These are phyloP conservation scores for Barbarea vulgaris DNA, from an alignment of 345 rosid species.

Conservation along the genomic window DNA sequence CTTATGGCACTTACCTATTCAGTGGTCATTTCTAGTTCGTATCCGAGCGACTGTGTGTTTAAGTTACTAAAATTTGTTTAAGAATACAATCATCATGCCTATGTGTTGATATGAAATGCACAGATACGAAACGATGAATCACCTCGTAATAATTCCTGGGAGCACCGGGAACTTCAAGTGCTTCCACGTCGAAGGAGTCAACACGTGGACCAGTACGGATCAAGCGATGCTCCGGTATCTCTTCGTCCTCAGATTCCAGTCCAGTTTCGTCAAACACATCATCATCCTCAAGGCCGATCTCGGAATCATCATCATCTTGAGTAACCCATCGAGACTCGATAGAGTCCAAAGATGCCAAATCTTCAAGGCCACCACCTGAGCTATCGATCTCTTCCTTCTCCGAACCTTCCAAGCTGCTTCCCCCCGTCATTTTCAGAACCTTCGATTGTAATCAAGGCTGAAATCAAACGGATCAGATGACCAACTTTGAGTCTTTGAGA, in stretches of 20 bases:
- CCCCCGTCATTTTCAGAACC: conserved; percentile 57
- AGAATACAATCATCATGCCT: not conserved
- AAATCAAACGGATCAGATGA: conserved; percentile 19
- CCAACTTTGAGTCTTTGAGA: conserved; percentile 3
- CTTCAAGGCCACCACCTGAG: conserved; percentile 37
- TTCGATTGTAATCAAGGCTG: conserved; percentile 21
- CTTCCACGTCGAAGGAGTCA: conserved; percentile 97
- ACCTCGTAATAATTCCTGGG: conserved; percentile 81
- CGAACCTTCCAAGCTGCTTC: conserved; percentile 45
- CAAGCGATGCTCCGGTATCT: conserved; percentile 69
- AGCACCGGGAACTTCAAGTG: conserved; percentile 89
- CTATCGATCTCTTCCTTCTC: conserved; percentile 57
- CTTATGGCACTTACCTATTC: not conserved
- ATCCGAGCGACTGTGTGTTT: not conserved
- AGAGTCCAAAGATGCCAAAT: conserved; percentile 71
- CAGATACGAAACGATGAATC: conserved; percentile 2
- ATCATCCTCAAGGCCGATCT: conserved; percentile 57
- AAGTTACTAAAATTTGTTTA: not conserved
- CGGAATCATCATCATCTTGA: conserved; percentile 82
- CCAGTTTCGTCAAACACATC: conserved; percentile 42
- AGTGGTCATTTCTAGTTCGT: not conserved
- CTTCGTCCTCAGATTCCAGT: conserved; percentile 81
- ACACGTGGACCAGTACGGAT: conserved; percentile 87
- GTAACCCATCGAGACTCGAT: conserved; percentile 93
- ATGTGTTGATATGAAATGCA: not conserved